These are phyloP conservation scores for Fraxinus latifolia DNA, from an alignment of 305 asterid species.

Conservation along the genomic window DNA sequence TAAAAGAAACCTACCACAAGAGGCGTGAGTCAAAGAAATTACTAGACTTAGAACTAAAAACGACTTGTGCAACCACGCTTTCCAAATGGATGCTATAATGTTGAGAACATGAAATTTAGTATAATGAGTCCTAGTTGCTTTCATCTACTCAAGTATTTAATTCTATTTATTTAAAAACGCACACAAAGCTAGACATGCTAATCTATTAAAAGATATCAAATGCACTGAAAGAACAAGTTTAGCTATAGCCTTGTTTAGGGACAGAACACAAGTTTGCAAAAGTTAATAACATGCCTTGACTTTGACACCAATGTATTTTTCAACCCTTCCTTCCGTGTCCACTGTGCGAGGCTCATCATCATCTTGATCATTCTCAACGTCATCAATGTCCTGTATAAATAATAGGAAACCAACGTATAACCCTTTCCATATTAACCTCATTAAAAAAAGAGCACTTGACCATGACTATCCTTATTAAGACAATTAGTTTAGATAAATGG, in stretches of 20 bases:
- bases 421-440: constrained; percentile 4
- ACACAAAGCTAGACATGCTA: constrained; percentile 11
- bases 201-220: background rate
- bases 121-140: constrained; percentile 7
- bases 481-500: constrained; percentile 1
- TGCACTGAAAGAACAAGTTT: constrained; percentile 5
- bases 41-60: constrained; percentile 12
- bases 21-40: constrained; percentile 6
- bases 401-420: constrained; percentile 5
- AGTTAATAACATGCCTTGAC: constrained; percentile 67
- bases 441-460: constrained; percentile 5
- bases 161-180: background rate
- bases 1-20: constrained; percentile 76
- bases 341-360: constrained; percentile 80
- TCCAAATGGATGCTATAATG: constrained; percentile 7
- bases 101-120: constrained; percentile 4
- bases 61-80: background rate
- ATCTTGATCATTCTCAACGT: constrained; percentile 64
- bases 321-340: constrained; percentile 83
- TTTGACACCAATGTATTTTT: constrained; percentile 94
- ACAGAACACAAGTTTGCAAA: constrained; percentile 22
- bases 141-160: constrained; percentile 6
- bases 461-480: background rate
- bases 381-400: constrained; percentile 62
- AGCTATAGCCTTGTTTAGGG: constrained; percentile 11